Evolutionary conservation across 768 basidiomycete species (phyloP).

Genomic region (Podaxis sp.): DNA sequence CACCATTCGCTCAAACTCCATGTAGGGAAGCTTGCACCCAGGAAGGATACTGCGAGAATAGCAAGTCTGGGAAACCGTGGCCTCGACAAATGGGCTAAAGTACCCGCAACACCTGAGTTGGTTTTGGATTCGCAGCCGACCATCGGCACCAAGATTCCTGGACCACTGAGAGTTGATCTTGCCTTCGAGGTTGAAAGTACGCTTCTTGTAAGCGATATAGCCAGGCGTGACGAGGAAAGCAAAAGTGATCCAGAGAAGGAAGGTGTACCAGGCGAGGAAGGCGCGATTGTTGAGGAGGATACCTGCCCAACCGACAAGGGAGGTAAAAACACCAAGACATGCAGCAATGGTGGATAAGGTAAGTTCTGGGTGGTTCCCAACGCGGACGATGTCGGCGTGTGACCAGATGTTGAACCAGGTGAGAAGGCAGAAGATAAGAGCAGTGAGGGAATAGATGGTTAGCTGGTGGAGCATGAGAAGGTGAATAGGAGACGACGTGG

Average conservation of each 20-base stretch:
- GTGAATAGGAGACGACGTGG: not conserved
- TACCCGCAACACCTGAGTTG: conserved; percentile 77
- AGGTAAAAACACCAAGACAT: conserved; percentile 54
- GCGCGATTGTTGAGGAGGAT: conserved; percentile 82
- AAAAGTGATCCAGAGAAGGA: conserved; percentile 73
- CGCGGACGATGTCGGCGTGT: conserved; percentile 62
- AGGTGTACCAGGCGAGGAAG: conserved; percentile 77
- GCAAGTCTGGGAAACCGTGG: conserved; percentile 67
- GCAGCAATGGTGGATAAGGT: conserved; percentile 67
- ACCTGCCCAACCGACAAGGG: conserved; percentile 75
- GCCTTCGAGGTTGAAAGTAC: conserved; percentile 58
- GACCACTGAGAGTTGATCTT: conserved; percentile 79
- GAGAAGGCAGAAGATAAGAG: conserved; percentile 60
- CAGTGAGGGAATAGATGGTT: conserved; percentile 53
- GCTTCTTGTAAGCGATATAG: conserved; percentile 71
- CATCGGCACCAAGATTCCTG: conserved; percentile 47
- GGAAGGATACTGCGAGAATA: conserved; percentile 66
- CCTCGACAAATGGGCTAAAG: conserved; percentile 76
- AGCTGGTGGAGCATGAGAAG: conserved; percentile 24
- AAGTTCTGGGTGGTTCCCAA: conserved; percentile 64
- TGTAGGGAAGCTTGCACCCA: conserved; percentile 67
- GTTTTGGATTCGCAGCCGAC: conserved; percentile 65
- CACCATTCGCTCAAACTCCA: conserved; percentile 49
- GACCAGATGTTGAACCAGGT: conserved; percentile 77
- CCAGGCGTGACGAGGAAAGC: conserved; percentile 71